A percentile compares a stretch with the other conserved stretches of the same genome.
phyloP scores from a whole-genome alignment of 495 filamentous ascomycete species.

The Xylaria grammica region DNA sequence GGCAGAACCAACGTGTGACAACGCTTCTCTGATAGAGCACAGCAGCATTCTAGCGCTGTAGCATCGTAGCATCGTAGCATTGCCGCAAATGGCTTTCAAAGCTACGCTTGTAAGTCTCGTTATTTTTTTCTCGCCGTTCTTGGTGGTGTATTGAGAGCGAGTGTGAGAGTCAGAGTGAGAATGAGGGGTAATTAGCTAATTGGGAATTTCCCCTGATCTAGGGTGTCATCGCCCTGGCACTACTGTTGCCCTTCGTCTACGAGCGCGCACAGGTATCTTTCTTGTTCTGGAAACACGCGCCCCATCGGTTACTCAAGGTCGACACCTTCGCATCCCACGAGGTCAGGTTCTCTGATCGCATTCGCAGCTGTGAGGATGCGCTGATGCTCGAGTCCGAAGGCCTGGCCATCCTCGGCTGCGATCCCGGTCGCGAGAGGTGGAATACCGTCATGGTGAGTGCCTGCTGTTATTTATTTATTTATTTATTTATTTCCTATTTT shows the following conservation, averaged over 20 bases:
- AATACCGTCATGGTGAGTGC: conserved; percentile 55
- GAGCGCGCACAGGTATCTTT: conserved; percentile 13
- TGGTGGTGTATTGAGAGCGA: too few species aligned
- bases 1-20: too few species aligned
- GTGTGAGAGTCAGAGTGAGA: too few species aligned
- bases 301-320: conserved; percentile 31
- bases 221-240: conserved; percentile 27
- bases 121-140: too few species aligned
- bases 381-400: conserved; percentile 42
- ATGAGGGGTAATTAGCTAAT: too few species aligned
- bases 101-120: too few species aligned
- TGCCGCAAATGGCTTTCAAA: too few species aligned
- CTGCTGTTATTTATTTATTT: background rate
- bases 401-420: conserved; percentile 48
- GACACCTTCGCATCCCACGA: conserved; percentile 36
- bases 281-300: conserved; percentile 35
- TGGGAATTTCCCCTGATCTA: too few species aligned
- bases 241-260: conserved; percentile 25
- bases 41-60: too few species aligned
- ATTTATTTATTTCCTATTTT: background rate
- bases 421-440: conserved; percentile 50
- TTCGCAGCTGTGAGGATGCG: conserved; percentile 56
- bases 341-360: conserved; percentile 41
- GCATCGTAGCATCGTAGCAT: too few species aligned
- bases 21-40: too few species aligned